These are phyloP conservation scores for Eucalyptus shirleyi DNA, from an alignment of 345 rosid species.

Conservation along the genomic window DNA sequence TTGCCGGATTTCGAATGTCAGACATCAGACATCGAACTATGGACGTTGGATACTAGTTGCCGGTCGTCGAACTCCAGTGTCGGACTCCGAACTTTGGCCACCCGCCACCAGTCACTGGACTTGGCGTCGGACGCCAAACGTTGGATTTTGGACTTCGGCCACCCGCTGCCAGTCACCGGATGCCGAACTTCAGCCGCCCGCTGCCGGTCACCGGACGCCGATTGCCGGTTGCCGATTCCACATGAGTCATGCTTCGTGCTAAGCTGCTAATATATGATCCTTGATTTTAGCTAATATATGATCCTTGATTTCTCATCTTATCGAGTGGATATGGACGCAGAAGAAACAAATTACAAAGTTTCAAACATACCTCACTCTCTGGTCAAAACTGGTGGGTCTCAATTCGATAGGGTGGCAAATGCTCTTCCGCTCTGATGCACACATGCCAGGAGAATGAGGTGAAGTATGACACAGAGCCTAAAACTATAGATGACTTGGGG, in stretches of 20 bases:
- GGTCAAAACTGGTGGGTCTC: background rate
- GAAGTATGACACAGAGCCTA: background rate
- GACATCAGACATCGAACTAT: accelerated
- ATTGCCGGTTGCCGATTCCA: background rate
- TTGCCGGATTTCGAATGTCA: accelerated
- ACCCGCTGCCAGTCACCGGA: no score
- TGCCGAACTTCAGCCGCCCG: no score
- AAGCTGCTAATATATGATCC: background rate
- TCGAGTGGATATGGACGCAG: background rate
- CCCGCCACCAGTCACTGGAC: accelerated
- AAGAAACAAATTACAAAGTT: background rate
- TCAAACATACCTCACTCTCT: background rate
- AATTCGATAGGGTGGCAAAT: conserved; percentile 20
- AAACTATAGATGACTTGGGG: background rate
- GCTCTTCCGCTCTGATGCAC: conserved; percentile 78
- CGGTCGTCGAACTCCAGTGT: no score
- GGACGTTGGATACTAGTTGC: accelerated
- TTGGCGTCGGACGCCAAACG: accelerated
- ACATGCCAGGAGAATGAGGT: background rate
- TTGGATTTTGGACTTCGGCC: no score
- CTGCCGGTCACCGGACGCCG: accelerated
- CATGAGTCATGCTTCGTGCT: background rate
- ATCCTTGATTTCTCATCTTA: background rate
- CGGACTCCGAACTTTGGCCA: no score
- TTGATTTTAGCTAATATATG: background rate